These are phyloP conservation scores for Gamarada debralockiae DNA, from an alignment of 495 filamentous ascomycete genomes.

Conservation along the genomic window DNA sequence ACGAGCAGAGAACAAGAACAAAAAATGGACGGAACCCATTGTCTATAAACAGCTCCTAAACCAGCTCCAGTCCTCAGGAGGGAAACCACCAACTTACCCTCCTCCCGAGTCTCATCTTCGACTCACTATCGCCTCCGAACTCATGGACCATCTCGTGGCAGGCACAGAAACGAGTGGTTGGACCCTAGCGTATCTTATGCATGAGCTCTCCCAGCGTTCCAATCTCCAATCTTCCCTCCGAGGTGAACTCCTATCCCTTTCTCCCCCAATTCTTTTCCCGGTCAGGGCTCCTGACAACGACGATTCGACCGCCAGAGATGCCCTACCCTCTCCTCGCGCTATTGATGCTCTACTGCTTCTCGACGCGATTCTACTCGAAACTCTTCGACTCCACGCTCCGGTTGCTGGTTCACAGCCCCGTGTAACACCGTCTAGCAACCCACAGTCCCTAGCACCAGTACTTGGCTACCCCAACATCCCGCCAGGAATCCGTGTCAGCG, in stretches of 20 bases:
- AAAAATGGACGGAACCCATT: slow-evolving; percentile 10
- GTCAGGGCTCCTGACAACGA: slow-evolving; percentile 1
- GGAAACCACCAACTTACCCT: neutral
- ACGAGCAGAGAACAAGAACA: neutral
- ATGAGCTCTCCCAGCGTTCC: slow-evolving; percentile 58
- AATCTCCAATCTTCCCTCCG: slow-evolving; percentile 55
- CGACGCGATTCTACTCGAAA: slow-evolving; percentile 70
- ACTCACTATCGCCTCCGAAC: slow-evolving; percentile 52
- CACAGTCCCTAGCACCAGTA: too few species aligned
- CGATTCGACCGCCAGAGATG: neutral
- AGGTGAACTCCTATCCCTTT: slow-evolving; percentile 53
- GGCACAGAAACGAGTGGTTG: slow-evolving; percentile 75
- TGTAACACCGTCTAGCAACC: slow-evolving; percentile 48
- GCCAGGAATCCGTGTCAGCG: slow-evolving; percentile 56
- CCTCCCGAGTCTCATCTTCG: slow-evolving; percentile 9
- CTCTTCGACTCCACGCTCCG: slow-evolving; percentile 67
- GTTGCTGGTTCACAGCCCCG: slow-evolving; percentile 75
- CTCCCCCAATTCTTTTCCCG: slow-evolving; percentile 5
- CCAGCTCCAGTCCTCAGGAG: slow-evolving; percentile 10
- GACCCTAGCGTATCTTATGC: slow-evolving; percentile 63
- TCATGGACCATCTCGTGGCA: slow-evolving; percentile 75
- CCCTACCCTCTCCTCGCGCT: slow-evolving; percentile 48
- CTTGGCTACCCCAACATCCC: slow-evolving; percentile 58
- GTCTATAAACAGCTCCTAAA: slow-evolving; percentile 11
- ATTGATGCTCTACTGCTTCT: slow-evolving; percentile 66